Percentiles rank a stretch among this genome's conserved stretches.
Conservation (phyloP, 768 basidiomycete species). For the Pleurotus salmoneostramineus region DNA sequence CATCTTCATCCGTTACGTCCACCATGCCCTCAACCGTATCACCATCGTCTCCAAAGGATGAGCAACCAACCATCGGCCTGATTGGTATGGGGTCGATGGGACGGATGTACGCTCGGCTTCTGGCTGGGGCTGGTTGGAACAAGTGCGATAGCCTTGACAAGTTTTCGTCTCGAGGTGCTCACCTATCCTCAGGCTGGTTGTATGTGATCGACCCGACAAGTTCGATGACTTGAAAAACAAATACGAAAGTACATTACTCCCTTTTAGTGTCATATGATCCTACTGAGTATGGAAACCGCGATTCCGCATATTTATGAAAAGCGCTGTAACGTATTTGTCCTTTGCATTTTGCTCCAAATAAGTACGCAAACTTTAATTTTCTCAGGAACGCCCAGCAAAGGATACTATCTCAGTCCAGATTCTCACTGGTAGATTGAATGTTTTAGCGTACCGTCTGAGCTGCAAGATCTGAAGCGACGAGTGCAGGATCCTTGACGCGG, state of each 20-base stretch:
- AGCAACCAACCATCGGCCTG: conserved; percentile 79
- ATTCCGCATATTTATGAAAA: too few relatives aligned
- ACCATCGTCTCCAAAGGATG: conserved; percentile 25
- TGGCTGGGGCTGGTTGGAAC: conserved; percentile 81
- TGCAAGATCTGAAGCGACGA: too few relatives aligned
- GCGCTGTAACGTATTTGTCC: too few relatives aligned
- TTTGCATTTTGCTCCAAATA: too few relatives aligned
- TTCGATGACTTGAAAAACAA: conserved; percentile 58
- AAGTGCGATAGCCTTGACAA: conserved; percentile 41
- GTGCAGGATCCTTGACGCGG: too few relatives aligned
- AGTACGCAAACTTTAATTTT: too few relatives aligned
- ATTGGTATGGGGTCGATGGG: conserved; percentile 99
- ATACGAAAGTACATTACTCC: conserved; percentile 47
- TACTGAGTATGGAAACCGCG: not conserved
- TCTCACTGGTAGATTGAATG: too few relatives aligned
- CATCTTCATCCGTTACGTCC: not conserved
- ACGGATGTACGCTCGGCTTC: conserved; percentile 80
- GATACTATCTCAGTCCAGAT: too few relatives aligned
- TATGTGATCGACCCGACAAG: conserved; percentile 80
- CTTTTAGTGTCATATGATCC: not conserved
- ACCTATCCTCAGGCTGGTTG: conserved; percentile 61
- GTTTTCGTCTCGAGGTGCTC: too few relatives aligned
- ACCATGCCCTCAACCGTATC: conserved; percentile 19
- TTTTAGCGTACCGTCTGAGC: too few relatives aligned
- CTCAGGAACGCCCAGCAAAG: too few relatives aligned